A percentile compares a stretch with the other conserved stretches of the same genome.
Evolutionary conservation across 805 yeast genomes (phyloP).

Genomic region (Myxozyma neglecta): DNA sequence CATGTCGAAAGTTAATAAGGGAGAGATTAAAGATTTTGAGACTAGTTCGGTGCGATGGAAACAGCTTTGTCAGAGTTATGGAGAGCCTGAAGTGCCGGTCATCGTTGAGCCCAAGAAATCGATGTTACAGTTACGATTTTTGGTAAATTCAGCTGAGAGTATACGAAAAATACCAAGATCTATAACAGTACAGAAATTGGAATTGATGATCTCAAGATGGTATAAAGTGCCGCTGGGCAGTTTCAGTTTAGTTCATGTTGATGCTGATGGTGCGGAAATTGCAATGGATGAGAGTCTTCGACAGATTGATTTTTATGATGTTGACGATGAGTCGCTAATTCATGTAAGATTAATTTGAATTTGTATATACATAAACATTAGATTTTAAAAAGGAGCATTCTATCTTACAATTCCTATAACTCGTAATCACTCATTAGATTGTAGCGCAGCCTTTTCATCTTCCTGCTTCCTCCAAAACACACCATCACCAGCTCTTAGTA

Average conservation of each 20-base stretch:
- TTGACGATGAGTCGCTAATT: conserved; percentile 16
- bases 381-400: not conserved
- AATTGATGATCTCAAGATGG: conserved; percentile 17
- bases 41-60: conserved; percentile 44
- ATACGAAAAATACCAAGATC: conserved; percentile 8
- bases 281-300: conserved; percentile 17
- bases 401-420: not conserved
- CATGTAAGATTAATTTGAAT: not conserved
- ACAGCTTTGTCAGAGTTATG: conserved; percentile 38
- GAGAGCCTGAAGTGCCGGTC: conserved; percentile 1
- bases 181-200: conserved; percentile 21
- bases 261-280: conserved; percentile 3
- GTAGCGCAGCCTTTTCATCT: not conserved
- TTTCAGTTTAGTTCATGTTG: not conserved
- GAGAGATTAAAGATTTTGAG: conserved; percentile 31
- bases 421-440: not conserved
- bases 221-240: conserved; percentile 4
- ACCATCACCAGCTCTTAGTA: conserved; percentile 29
- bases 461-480: conserved; percentile 29
- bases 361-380: not conserved
- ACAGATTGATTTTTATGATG: conserved; percentile 15
- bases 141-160: not conserved
- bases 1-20: conserved; percentile 50
- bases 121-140: not conserved
- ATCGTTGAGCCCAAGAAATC: not conserved